These are phyloP conservation scores for Sanghuangporus baumii DNA, from an alignment of 1,284 basidiomycete genomes.

Conservation along the genomic window DNA sequence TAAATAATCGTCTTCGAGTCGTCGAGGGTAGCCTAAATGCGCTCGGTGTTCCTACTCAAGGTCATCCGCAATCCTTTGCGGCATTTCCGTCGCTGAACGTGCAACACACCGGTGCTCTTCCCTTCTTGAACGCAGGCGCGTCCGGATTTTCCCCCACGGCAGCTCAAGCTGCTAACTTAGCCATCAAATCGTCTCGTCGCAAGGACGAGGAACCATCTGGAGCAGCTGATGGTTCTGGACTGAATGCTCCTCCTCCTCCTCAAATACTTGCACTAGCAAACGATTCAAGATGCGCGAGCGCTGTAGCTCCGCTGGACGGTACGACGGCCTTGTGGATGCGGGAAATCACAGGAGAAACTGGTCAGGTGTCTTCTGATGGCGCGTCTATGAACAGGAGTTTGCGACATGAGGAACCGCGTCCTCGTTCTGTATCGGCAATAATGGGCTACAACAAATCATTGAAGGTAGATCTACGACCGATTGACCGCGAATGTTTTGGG, in stretches of 20 bases:
- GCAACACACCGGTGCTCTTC: neutral
- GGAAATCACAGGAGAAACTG: slow-evolving; percentile 33
- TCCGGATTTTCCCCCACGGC: neutral
- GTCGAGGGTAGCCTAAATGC: slow-evolving; percentile 7
- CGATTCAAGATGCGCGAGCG: slow-evolving; percentile 37
- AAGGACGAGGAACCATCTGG: neutral
- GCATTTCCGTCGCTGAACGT: neutral
- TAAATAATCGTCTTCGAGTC: slow-evolving; percentile 10
- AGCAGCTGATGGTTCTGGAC: neutral
- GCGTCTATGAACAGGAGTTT: no score
- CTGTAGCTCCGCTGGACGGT: slow-evolving; percentile 51
- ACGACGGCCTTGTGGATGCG: slow-evolving; percentile 54
- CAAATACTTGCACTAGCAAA: slow-evolving; percentile 23
- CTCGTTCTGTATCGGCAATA: neutral
- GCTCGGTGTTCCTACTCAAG: neutral
- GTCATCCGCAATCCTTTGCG: neutral
- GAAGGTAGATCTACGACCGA: neutral
- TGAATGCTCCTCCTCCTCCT: neutral
- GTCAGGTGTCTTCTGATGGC: neutral
- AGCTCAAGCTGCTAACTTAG: neutral
- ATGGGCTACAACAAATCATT: neutral
- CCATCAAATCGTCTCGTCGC: neutral
- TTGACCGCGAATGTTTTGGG: neutral
- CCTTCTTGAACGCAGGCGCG: neutral
- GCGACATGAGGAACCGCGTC: neutral